Base-by-base conservation (phyloP, 345 rosid species). In the Alliaria petiolata region DNA sequence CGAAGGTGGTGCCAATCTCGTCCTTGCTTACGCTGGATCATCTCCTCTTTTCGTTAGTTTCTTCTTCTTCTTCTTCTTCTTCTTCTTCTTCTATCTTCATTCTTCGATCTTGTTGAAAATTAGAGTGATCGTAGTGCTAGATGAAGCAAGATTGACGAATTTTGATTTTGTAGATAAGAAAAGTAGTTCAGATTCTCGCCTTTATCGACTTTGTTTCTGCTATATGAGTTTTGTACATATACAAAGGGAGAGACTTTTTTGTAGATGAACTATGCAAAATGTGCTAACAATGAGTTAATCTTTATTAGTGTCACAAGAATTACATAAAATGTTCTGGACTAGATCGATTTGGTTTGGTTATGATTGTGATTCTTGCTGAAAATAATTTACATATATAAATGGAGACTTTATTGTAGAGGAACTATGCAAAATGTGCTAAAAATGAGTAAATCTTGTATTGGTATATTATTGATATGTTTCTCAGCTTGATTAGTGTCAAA, bases 1-100 rank as follows among this genome's bases (percentile, higher is more conserved):
- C 8, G 99, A 95, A 84, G 99, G 99, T 25, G 97, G 93, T 65
- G 98, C 87, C n/a, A 91, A 95, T 84, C 79, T 91, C 61, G 93
- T 95, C 40, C 92, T 95, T 72, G 88, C 90, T 36, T 88, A 89
- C 79, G 57, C 85, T 30, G 99, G 93, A 77, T 85, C 98, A 4
- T 88, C 88, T 72, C 83, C 96, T 0, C 20, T 49, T 43, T 83
- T 88, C 49, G 99, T 95, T 85, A 34, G 85, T 76, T 40, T 10
- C 70, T 31, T 54, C 26, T 33, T 59, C n/a, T n/a, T n/a, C n/a
- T n/a, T n/a, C n/a, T n/a, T n/a, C n/a, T n/a, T n/a, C n/a, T n/a
- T n/a, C n/a, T n/a, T n/a, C 35, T 17, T 31, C 17, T 25, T 56
- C 16, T 16, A 12, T 54, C 39, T 35, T 19, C 25, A 12, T 58